A percentile compares a stretch with the other conserved stretches of the same genome.
phyloP scores from a whole-genome alignment of 2,329 filamentous ascomycete genomes.

The Penicillium expansum region DNA sequence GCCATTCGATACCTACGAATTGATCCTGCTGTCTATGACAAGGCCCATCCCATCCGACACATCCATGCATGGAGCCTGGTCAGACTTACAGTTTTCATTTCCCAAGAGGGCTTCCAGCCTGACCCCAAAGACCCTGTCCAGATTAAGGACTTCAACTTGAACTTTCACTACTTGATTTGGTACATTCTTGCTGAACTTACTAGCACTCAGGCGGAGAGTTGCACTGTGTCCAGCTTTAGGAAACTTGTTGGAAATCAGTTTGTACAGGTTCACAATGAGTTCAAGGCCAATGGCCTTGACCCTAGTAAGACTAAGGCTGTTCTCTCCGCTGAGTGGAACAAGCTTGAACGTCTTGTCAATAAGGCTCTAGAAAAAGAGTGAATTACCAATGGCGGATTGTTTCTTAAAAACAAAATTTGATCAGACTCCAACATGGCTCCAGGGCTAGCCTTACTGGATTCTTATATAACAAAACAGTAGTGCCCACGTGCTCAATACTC shows the following conservation, averaged over 20 bases:
- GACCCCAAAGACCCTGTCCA: conserved; percentile 15
- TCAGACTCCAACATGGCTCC: neutral
- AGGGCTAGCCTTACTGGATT: neutral
- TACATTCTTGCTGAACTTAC: conserved; percentile 32
- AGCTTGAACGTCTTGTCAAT: conserved; percentile 43
- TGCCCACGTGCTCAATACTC: neutral
- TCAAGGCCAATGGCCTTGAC: conserved; percentile 27
- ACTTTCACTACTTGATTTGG: conserved; percentile 36
- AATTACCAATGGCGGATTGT: neutral
- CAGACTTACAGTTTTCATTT: conserved; percentile 30
- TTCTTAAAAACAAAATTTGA: neutral
- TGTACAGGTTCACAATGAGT: conserved; percentile 28
- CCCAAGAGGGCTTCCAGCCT: conserved; percentile 24
- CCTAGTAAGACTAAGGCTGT: conserved; percentile 21
- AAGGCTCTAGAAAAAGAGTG: conserved; percentile 29
- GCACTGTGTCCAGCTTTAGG: conserved; percentile 33
- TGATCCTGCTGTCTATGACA: conserved; percentile 52
- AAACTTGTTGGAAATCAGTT: conserved; percentile 27
- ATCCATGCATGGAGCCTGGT: conserved; percentile 44
- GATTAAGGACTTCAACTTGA: conserved; percentile 25
- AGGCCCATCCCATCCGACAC: conserved; percentile 55
- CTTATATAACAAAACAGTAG: neutral
- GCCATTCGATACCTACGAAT: conserved; percentile 52
- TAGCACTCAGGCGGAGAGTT: conserved; percentile 22
- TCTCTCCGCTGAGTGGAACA: conserved; percentile 47